A percentile compares a stretch with the other conserved stretches of the same genome.
phyloP scores from a whole-genome alignment of 1,284 basidiomycete species.

The Rhizoctonia solani region DNA sequence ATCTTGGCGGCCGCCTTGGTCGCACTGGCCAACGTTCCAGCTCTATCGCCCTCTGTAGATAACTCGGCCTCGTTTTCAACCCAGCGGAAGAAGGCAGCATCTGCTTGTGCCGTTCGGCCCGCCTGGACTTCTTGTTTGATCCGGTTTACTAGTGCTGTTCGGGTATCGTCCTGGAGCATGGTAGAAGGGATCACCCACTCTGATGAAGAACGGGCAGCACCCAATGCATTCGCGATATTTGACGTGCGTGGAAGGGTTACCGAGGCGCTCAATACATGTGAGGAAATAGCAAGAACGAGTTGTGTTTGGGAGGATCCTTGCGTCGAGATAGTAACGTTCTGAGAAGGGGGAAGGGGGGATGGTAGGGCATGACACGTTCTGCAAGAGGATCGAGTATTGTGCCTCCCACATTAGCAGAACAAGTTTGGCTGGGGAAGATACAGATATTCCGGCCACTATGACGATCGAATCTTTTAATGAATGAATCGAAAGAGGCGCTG shows the following conservation, averaged over 20 bases:
- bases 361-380: constrained; percentile 24
- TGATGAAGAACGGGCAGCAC: not conserved
- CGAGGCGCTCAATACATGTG: not conserved
- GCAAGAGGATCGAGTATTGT: constrained; percentile 34
- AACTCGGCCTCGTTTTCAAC: constrained; percentile 5
- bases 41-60: not conserved
- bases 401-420: constrained; percentile 34
- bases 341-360: not conserved
- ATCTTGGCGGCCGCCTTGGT: constrained; percentile 25
- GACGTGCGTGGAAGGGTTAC: constrained; percentile 11
- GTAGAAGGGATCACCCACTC: constrained; percentile 4
- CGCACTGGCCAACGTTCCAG: constrained; percentile 18
- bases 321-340: not conserved
- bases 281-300: not conserved
- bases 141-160: constrained; percentile 15
- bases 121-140: constrained; percentile 18
- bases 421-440: constrained; percentile 5
- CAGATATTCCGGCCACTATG: constrained; percentile 3
- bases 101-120: constrained; percentile 22
- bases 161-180: not conserved
- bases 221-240: not conserved
- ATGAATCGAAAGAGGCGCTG: constrained; percentile 1
- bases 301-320: constrained; percentile 2
- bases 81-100: constrained; percentile 31
- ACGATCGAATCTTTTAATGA: constrained; percentile 1